A percentile compares a stretch with the other conserved stretches of the same genome.
phyloP scores from a whole-genome alignment of 805 yeast species.

The Pichia ethanolica region DNA sequence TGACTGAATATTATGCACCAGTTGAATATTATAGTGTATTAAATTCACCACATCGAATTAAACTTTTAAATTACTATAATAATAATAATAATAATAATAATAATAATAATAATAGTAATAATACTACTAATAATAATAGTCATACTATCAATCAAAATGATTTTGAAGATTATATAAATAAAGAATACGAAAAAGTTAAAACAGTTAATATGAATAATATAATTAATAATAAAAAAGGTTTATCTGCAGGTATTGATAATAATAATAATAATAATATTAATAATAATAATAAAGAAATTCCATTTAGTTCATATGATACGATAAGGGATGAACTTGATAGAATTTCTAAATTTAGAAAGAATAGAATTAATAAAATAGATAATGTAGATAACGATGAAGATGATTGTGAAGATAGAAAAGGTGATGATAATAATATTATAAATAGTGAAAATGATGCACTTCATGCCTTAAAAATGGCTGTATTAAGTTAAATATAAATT shows the following conservation, averaged over 20 bases:
- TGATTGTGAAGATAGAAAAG: too few relatives aligned
- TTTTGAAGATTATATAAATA: neutral
- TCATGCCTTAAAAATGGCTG: too few relatives aligned
- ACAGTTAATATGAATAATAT: conserved; percentile 2
- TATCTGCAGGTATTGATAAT: neutral
- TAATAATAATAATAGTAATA: neutral
- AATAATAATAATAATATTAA: neutral
- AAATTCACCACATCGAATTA: neutral
- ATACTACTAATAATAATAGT: neutral
- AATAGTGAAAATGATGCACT: too few relatives aligned
- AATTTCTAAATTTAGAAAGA: too few relatives aligned
- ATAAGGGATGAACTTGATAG: too few relatives aligned
- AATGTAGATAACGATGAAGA: too few relatives aligned
- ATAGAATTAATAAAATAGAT: too few relatives aligned
- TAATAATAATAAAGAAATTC: too few relatives aligned
- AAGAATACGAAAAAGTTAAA: conserved; percentile 1
- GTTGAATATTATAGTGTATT: neutral
- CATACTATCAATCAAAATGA: neutral
- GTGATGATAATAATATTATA: too few relatives aligned
- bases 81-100: neutral
- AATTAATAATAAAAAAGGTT: neutral
- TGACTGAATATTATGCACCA: conserved; percentile 3
- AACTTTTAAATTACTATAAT: neutral
- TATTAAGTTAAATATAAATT: too few relatives aligned
- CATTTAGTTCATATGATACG: too few relatives aligned